These are phyloP conservation scores for Sarocladium brachiariae DNA, from an alignment of 2,329 filamentous ascomycete genomes.

Conservation along the genomic window DNA sequence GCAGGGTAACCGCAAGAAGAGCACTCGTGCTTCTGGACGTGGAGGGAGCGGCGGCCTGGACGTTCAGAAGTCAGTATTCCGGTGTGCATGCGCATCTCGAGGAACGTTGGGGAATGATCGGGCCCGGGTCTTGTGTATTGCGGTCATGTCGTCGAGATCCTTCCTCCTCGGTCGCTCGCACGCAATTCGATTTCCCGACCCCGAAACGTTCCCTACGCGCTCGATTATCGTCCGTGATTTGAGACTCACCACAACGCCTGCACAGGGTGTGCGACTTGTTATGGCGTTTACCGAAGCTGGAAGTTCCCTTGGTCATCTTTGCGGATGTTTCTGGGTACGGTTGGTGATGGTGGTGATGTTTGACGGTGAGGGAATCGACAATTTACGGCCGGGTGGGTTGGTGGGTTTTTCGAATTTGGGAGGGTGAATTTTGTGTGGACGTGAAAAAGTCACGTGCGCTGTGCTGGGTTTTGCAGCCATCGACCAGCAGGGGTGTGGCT, in stretches of 20 bases:
- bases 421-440: neutral
- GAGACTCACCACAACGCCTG: slow-evolving; percentile 89
- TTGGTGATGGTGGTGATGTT: neutral
- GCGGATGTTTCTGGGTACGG: neutral
- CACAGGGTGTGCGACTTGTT: slow-evolving; percentile 98
- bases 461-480: neutral
- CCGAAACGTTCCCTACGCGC: neutral
- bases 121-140: neutral
- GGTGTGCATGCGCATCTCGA: slow-evolving; percentile 10
- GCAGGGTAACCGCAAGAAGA: slow-evolving; percentile 91
- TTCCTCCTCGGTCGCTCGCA: neutral
- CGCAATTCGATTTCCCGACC: neutral
- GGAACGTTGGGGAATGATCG: neutral
- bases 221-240: neutral
- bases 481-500: neutral
- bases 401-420: neutral
- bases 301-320: slow-evolving; percentile 33
- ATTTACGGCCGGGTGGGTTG: neutral
- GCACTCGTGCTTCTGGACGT: slow-evolving; percentile 99
- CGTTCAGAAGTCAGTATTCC: slow-evolving; percentile 18
- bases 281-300: slow-evolving; percentile 62
- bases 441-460: too few species aligned
- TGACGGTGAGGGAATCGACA: neutral
- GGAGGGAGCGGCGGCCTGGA: slow-evolving; percentile 87
- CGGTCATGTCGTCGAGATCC: neutral